Percentiles rank a stretch among this genome's conserved stretches.
phyloP scores from a whole-genome alignment of 192 early-diverging fungal genomes.

The Coemansia javaensis region DNA sequence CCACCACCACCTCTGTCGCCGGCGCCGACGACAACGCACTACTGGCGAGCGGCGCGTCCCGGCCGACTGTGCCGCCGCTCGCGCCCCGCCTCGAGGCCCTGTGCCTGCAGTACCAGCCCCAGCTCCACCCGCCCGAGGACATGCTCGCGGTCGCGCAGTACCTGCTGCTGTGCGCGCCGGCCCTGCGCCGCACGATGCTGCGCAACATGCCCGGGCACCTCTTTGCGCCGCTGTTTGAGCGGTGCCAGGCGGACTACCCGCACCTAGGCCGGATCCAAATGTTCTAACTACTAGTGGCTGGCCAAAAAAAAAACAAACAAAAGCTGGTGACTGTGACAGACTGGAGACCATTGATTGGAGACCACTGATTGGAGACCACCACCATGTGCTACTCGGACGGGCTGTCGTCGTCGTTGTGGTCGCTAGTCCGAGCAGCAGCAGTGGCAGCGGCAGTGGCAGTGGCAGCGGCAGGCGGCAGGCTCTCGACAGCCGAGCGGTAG shows the following conservation, averaged over 20 bases:
- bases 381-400: too few species aligned
- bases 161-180: neutral
- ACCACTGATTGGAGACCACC: too few species aligned
- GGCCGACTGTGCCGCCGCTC: neutral
- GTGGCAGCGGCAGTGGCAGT: too few species aligned
- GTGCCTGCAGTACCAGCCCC: neutral
- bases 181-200: neutral
- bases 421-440: too few species aligned
- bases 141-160: neutral
- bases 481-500: slow-evolving; percentile 27
- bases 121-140: neutral
- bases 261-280: neutral
- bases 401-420: too few species aligned
- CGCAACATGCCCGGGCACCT: neutral
- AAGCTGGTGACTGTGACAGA: too few species aligned
- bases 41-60: too few species aligned
- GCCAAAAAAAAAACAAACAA: slow-evolving; percentile 6
- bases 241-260: neutral
- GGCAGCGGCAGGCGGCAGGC: neutral
- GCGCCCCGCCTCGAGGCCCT: neutral
- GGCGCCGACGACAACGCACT: too few species aligned
- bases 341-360: too few species aligned
- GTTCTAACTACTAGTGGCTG: neutral
- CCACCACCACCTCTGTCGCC: too few species aligned
- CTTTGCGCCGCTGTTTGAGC: neutral